These are phyloP conservation scores for Capsella rubella DNA, from an alignment of 441 rosid genomes.

Conservation along the genomic window DNA sequence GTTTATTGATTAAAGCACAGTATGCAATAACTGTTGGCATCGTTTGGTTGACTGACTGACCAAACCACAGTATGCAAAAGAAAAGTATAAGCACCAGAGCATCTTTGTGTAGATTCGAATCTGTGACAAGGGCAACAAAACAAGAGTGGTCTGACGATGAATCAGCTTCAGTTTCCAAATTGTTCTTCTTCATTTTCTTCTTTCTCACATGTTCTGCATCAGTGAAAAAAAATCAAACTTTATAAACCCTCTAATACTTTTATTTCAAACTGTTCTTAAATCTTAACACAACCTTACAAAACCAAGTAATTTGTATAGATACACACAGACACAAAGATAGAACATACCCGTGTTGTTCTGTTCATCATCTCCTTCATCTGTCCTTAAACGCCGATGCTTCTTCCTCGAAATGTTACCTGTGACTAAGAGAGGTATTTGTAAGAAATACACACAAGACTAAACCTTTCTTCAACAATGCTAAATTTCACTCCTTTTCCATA, in stretches of 20 bases:
- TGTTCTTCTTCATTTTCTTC: background rate
- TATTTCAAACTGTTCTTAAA: no score
- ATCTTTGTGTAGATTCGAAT: constrained; percentile 7
- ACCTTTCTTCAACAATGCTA: background rate
- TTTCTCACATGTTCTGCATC: constrained; percentile 11
- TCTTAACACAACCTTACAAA: background rate
- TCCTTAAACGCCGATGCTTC: background rate
- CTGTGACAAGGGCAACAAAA: constrained; percentile 15
- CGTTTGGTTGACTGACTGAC: background rate
- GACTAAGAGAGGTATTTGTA: background rate
- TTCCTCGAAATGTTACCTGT: background rate
- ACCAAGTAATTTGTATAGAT: background rate
- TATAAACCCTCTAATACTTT: background rate
- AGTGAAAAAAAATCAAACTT: background rate
- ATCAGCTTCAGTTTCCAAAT: background rate
- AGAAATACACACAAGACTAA: background rate
- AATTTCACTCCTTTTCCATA: background rate
- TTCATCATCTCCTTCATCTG: background rate
- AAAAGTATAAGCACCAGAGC: background rate
- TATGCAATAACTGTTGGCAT: background rate
- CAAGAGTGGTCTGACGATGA: constrained; percentile 6
- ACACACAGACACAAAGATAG: background rate
- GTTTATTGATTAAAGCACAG: background rate
- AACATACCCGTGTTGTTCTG: background rate
- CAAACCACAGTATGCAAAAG: background rate